Conservation (phyloP, 441 rosid genomes). For the Populus hybrid region DNA sequence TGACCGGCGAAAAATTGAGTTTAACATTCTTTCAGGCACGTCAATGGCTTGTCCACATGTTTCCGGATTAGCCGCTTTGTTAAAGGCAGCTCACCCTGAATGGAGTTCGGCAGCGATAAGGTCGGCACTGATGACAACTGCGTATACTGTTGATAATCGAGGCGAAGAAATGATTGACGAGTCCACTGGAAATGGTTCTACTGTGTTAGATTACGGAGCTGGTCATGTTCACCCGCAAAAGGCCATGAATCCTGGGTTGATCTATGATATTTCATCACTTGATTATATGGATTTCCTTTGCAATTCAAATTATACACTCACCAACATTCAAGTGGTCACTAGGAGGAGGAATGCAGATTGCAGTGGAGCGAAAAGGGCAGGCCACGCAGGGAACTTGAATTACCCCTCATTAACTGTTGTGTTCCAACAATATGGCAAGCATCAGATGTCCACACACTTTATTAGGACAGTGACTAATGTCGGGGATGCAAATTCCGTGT, state of each 20-base stretch:
- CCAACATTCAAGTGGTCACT: slow-evolving; percentile 55
- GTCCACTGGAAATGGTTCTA: slow-evolving; percentile 55
- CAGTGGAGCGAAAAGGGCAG: slow-evolving; percentile 53
- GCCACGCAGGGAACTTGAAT: slow-evolving; percentile 65
- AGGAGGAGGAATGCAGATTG: slow-evolving; percentile 51
- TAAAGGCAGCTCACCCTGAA: slow-evolving; percentile 68
- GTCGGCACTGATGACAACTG: slow-evolving; percentile 82
- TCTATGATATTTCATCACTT: slow-evolving; percentile 53
- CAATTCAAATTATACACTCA: slow-evolving; percentile 54
- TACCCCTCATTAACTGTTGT: slow-evolving; percentile 70
- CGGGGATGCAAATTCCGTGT: slow-evolving; percentile 46
- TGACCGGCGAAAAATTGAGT: slow-evolving; percentile 57
- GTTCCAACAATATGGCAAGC: slow-evolving; percentile 47
- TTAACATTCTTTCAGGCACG: slow-evolving; percentile 76
- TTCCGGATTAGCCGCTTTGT: slow-evolving; percentile 74
- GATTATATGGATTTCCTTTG: slow-evolving; percentile 70
- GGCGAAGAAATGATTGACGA: slow-evolving; percentile 56
- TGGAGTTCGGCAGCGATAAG: slow-evolving; percentile 77
- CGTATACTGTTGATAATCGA: slow-evolving; percentile 49
- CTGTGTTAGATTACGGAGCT: slow-evolving; percentile 61
- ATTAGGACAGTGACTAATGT: slow-evolving; percentile 70
- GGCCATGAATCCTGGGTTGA: slow-evolving; percentile 72
- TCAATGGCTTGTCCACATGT: slow-evolving; percentile 90
- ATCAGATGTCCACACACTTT: slow-evolving; percentile 40
- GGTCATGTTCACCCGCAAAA: slow-evolving; percentile 65